Evolutionary conservation across 2,329 filamentous ascomycete species (phyloP).

Genomic region (Hymenoscyphus fructigenus): DNA sequence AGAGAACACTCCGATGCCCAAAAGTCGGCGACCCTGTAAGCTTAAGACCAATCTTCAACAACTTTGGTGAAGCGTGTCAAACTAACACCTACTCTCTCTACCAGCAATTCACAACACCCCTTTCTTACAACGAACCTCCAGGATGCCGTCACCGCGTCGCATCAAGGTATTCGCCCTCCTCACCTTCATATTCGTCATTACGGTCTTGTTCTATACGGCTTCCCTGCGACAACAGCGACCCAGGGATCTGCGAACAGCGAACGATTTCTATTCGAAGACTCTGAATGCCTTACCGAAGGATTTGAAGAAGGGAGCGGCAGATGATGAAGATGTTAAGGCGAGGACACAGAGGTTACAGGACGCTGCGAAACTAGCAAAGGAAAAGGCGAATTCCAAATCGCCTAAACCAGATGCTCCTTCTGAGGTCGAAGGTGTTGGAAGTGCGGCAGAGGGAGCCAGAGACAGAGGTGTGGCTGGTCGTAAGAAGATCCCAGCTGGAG

Average conservation of each 20-base stretch:
- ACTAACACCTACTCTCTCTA: background rate
- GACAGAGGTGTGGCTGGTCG: conserved; percentile 49
- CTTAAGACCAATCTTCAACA: background rate
- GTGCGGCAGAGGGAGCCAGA: conserved; percentile 33
- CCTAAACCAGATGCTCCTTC: conserved; percentile 59
- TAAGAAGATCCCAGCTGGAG: conserved; percentile 43
- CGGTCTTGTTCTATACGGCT: conserved; percentile 72
- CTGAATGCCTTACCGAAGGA: conserved; percentile 49
- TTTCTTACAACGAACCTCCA: conserved; percentile 22
- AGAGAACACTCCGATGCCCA: background rate
- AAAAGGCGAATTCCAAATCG: conserved; percentile 65
- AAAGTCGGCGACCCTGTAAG: background rate
- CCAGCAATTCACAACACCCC: conserved; percentile 21
- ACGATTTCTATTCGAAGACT: conserved; percentile 62
- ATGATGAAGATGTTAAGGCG: conserved; percentile 54
- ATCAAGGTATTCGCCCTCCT: conserved; percentile 66
- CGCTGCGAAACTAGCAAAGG: conserved; percentile 68
- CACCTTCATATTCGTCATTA: conserved; percentile 62
- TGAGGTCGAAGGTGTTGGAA: conserved; percentile 49
- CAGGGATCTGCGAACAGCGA: conserved; percentile 44
- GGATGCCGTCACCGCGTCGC: conserved; percentile 70
- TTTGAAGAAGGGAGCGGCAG: conserved; percentile 29
- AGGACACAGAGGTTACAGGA: conserved; percentile 64
- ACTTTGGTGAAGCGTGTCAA: background rate
- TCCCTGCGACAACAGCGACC: conserved; percentile 50